Percentiles rank a stretch among this genome's conserved stretches.
phyloP scores from a whole-genome alignment of 164 flowering plant species.

The Aristolochia fimbriata region DNA sequence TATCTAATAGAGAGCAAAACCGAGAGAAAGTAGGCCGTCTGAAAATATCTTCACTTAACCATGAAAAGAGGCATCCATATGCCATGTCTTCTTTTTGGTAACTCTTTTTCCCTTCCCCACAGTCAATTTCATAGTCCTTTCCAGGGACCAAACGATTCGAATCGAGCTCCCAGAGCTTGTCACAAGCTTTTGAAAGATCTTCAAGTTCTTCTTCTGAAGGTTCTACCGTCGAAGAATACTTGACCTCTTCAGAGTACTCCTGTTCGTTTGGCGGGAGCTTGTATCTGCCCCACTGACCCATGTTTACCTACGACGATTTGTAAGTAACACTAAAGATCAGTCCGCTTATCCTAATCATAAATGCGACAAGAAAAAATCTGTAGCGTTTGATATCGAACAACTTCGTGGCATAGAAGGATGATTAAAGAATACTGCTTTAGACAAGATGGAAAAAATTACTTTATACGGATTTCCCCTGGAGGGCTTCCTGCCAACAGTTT shows the following conservation, averaged over 20 bases:
- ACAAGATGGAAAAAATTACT: conserved; percentile 21
- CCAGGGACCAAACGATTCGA: conserved; percentile 77
- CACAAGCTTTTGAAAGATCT: conserved; percentile 67
- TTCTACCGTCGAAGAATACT: conserved; percentile 20
- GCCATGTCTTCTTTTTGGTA: conserved; percentile 81
- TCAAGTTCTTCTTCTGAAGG: conserved; percentile 67
- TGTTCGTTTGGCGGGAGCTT: conserved; percentile 64
- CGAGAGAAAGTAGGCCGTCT: conserved; percentile 71
- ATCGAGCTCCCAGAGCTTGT: conserved; percentile 93
- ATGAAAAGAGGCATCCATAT: conserved; percentile 49
- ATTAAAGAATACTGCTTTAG: background rate
- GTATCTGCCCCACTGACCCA: conserved; percentile 55
- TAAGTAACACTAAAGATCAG: background rate
- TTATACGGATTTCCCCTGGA: conserved; percentile 35
- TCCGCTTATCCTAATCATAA: too few relatives aligned
- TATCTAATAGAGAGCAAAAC: conserved; percentile 81
- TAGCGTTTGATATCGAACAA: too few relatives aligned
- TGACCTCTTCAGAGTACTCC: conserved; percentile 52
- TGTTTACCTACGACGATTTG: conserved; percentile 27
- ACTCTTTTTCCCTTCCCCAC: conserved; percentile 85
- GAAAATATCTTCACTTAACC: conserved; percentile 60
- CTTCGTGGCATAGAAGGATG: too few relatives aligned
- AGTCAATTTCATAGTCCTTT: conserved; percentile 76
- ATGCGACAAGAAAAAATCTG: background rate
- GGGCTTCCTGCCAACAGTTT: conserved; percentile 51